A percentile compares a stretch with the other conserved stretches of the same genome.
phyloP scores from a whole-genome alignment of 1,284 basidiomycete species.

The Peniophora sp. region DNA sequence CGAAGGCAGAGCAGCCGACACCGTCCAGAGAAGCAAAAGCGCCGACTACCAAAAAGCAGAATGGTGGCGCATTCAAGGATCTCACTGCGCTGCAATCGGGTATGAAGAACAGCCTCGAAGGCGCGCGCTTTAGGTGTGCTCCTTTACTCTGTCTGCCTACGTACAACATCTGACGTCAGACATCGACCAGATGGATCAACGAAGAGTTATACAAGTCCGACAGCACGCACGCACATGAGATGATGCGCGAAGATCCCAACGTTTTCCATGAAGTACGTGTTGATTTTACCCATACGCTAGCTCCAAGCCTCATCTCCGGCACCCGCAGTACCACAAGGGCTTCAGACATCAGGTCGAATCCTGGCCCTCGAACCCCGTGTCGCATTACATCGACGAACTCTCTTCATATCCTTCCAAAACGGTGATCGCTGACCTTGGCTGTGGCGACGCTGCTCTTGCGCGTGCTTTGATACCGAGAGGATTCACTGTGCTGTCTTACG shows the following conservation, averaged over 20 bases:
- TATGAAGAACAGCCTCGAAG: conserved; percentile 75
- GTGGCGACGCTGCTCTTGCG: conserved; percentile 90
- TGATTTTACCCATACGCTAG: conserved; percentile 1
- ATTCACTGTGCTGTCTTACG: conserved; percentile 70
- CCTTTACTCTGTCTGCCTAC: not conserved
- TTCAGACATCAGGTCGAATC: conserved; percentile 84
- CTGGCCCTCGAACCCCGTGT: conserved; percentile 88
- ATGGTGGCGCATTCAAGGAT: conserved; percentile 14
- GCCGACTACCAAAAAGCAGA: conserved; percentile 4
- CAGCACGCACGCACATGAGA: conserved; percentile 62
- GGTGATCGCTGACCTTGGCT: conserved; percentile 89
- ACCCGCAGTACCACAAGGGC: conserved; percentile 81
- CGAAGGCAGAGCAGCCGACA: not conserved
- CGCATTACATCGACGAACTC: conserved; percentile 60
- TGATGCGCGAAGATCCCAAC: conserved; percentile 77
- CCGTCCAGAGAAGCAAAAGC: not conserved
- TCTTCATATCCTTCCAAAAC: conserved; percentile 56
- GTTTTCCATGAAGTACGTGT: conserved; percentile 67
- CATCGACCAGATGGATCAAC: conserved; percentile 78
- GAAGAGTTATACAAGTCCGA: conserved; percentile 82
- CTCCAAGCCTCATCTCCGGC: conserved; percentile 7
- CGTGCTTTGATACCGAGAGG: conserved; percentile 62
- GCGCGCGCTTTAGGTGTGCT: conserved; percentile 75
- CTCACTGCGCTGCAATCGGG: conserved; percentile 68
- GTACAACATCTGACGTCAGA: not conserved